A percentile compares a stretch with the other conserved stretches of the same genome.
Conservation (phyloP, 2,329 filamentous ascomycete species). For the Alternaria arborescens region DNA sequence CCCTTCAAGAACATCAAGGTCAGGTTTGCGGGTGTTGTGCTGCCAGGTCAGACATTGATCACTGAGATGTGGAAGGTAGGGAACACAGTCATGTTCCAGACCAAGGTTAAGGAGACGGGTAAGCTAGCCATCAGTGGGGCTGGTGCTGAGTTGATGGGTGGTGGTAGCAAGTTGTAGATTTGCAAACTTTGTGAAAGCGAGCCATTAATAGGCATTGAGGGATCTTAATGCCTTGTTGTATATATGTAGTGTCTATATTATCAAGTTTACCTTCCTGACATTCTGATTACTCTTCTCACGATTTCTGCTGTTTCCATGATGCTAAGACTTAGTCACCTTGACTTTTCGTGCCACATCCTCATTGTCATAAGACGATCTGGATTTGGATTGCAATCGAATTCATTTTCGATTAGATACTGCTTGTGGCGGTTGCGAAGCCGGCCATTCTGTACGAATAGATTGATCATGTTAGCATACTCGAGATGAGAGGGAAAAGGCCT, state of each 20-base stretch:
- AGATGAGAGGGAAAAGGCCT: too few species aligned
- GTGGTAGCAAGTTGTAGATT: conserved; percentile 51
- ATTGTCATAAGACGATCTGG: too few species aligned
- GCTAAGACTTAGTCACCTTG: too few species aligned
- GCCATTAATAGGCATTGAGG: background rate
- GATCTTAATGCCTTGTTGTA: background rate
- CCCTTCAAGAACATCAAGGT: conserved; percentile 92
- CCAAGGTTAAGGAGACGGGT: conserved; percentile 89
- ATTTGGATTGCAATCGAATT: too few species aligned
- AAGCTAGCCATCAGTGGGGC: conserved; percentile 86
- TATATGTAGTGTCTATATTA: conserved; percentile 11
- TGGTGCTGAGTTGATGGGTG: conserved; percentile 75
- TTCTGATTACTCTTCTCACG: too few species aligned
- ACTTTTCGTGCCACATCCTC: too few species aligned
- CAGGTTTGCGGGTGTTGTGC: conserved; percentile 83
- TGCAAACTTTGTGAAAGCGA: background rate
- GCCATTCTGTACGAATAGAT: too few species aligned
- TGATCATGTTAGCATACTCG: too few species aligned
- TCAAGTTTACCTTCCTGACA: background rate
- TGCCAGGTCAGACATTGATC: conserved; percentile 85
- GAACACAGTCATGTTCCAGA: conserved; percentile 82
- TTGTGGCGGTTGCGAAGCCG: too few species aligned
- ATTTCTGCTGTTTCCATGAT: too few species aligned
- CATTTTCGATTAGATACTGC: too few species aligned
- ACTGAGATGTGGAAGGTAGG: conserved; percentile 96